These are phyloP conservation scores for Phytophthora quininea DNA, from an alignment of 352 stramenopile genomes.

Conservation along the genomic window DNA sequence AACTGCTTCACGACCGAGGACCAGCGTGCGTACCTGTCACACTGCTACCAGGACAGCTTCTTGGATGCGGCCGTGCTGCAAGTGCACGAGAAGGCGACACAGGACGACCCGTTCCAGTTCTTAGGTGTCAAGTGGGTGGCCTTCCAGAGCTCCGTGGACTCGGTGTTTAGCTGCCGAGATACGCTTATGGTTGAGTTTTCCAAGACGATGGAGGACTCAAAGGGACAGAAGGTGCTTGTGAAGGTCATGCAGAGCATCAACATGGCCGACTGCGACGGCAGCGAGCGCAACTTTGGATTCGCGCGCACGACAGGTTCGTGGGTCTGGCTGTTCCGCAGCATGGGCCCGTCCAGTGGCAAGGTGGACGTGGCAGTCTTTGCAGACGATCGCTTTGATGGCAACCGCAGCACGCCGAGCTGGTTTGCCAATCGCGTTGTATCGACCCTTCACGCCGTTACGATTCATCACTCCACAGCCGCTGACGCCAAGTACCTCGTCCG, in stretches of 20 bases:
- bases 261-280: conserved; percentile 47
- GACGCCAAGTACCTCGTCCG: conserved; percentile 75
- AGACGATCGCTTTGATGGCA: conserved; percentile 45
- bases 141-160: conserved; percentile 75
- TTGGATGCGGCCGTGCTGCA: conserved; percentile 80
- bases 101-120: conserved; percentile 71
- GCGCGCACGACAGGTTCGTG: conserved; percentile 55
- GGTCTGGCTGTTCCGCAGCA: conserved; percentile 62
- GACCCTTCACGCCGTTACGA: conserved; percentile 41
- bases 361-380: conserved; percentile 54
- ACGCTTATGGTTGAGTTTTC: conserved; percentile 63
- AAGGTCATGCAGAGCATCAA: conserved; percentile 66
- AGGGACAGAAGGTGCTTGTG: conserved; percentile 65
- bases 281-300: conserved; percentile 72
- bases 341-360: conserved; percentile 58
- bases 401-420: conserved; percentile 70
- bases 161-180: conserved; percentile 70
- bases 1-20: conserved; percentile 66
- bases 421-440: conserved; percentile 69
- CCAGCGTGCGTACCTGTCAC: conserved; percentile 61
- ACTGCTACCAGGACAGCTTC: conserved; percentile 77
- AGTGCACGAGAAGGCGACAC: conserved; percentile 45
- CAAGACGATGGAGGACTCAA: conserved; percentile 61
- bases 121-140: conserved; percentile 79
- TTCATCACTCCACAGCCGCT: conserved; percentile 49